Base-by-base conservation (phyloP, 495 filamentous ascomycete genomes). In the Cairneyella variabilis region DNA sequence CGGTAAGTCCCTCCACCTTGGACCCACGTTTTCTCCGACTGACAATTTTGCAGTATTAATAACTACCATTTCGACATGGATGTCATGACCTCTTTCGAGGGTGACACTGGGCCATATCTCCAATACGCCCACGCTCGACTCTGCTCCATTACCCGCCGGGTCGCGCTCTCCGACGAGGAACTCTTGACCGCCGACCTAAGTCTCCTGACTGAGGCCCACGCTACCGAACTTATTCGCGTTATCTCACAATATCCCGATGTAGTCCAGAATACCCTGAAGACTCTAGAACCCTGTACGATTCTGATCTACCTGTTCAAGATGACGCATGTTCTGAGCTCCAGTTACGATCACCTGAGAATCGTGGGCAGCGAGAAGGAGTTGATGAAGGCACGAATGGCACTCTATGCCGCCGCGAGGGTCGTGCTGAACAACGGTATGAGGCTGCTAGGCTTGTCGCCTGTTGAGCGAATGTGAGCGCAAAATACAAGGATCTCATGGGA, bases 291-390 rank as follows among this genome's bases (percentile, higher is more conserved):
- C 6, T 77, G 78, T 8, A 83, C 82, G 0, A 70, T 95, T 44
- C 72, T 95, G 27, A 83, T 83, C 10, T 96, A 93, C 70, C 79
- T 96, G 39, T 92, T 92, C 76, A 85, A 83, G 70, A 86, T 96
- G 85, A 95, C 88, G 1, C 90, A 93, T 65, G 75, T 83, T 45
- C 69, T 95, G 49, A 91, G 86, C 73, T 88, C 83, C 32, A 86
- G 84, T 66, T 95, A 93, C 65, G 89, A 91, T 60, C 79, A 88
- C 3, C 76, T 95, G 27, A 78, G 86, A 64, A 85, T 95, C 21
- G 78, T 92, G 11, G 87, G 88, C 40, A 88, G 82, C 61, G 78
- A 79, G 63, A 77, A 76, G 14, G 84, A 84, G 62, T 60, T 88
- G 30, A 87, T 85, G 74, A 82, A 82, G 66, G 86, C 88, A 23